Evolutionary conservation across 495 filamentous ascomycete species (phyloP).

Genomic region (Neurospora intermedia): DNA sequence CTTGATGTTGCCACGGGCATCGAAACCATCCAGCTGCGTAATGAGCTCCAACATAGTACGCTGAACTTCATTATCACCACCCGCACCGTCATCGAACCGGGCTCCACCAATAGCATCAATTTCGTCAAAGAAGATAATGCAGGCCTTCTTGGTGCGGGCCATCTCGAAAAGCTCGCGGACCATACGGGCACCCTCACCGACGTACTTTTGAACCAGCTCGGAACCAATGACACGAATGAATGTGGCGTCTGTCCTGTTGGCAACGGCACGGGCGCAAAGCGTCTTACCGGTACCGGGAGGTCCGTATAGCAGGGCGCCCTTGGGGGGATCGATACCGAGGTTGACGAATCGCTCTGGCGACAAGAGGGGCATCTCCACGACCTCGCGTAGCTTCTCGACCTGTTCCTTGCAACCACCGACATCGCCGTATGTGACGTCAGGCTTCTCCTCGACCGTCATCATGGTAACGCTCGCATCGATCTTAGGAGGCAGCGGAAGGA

Average conservation of each 20-base stretch:
- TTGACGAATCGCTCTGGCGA: slow-evolving; percentile 95
- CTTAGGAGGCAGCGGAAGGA: slow-evolving; percentile 93
- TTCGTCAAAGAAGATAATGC: slow-evolving; percentile 99
- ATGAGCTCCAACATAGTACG: slow-evolving; percentile 98
- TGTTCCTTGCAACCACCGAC: slow-evolving; percentile 99
- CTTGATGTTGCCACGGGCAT: slow-evolving; percentile 96
- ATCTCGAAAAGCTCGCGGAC: slow-evolving; percentile 98
- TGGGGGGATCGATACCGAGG: slow-evolving; percentile 95
- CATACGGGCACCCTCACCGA: slow-evolving; percentile 96
- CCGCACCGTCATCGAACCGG: slow-evolving; percentile 96
- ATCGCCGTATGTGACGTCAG: slow-evolving; percentile 97
- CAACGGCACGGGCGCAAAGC: slow-evolving; percentile 91
- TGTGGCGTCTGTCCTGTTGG: slow-evolving; percentile 94
- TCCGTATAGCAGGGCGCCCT: slow-evolving; percentile 93
- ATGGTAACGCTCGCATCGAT: slow-evolving; percentile 98
- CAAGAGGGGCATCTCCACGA: slow-evolving; percentile 94
- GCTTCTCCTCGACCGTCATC: slow-evolving; percentile 99
- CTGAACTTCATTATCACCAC: slow-evolving; percentile 98
- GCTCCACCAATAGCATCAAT: slow-evolving; percentile 96
- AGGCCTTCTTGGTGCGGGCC: slow-evolving; percentile 98
- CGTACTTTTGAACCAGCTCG: slow-evolving; percentile 97
- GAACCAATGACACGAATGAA: slow-evolving; percentile 98
- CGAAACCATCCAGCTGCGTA: slow-evolving; percentile 96
- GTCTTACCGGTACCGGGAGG: slow-evolving; percentile 98
- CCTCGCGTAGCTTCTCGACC: slow-evolving; percentile 96